Base-by-base conservation (phyloP, 371 early-diverging fungal genomes). In the Funneliformis caledonium region DNA sequence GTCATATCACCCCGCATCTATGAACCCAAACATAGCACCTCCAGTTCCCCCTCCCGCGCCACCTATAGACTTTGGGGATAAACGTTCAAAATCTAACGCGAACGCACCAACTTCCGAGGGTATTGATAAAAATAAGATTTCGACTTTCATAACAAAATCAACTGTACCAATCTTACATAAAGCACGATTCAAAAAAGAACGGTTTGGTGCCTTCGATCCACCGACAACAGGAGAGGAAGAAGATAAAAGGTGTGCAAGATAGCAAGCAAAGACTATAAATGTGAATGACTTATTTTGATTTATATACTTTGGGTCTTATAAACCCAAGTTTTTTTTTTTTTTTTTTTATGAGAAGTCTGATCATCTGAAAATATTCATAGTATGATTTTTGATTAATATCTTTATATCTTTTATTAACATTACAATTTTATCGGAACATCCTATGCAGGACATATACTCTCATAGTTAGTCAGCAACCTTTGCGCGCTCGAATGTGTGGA, bases 401-500 rank as follows among this genome's bases (percentile, higher is more conserved):
- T 14, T 11, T 19, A 11, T 14, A 42, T 37, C 16, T 45, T 56
- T 62, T 16, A 62, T 62, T 60, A 60, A 37, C 10, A 48, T 48
- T 26, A n/a, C 43, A 33, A 50, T n/a, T 33, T 73, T 31, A 50
- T 50, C 16, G 22, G 19, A 47, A 22, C 50, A 22, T 73, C 56
- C 19, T 47, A 48, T 78, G 33, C n/a, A 79, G 79, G 33, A 33
- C 56, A 33, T 79, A 79, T 19, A 33, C 26, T 12, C 50, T 79
- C 16, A 42, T 56, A 56, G 79, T 79, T 65, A 69, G 79, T 11
- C 95, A 95, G 82, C 93, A 94, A 70, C 95, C 96, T 10, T 82
- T 86, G n/a, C 87, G 94, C 26, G 95, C 94, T 10, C 91, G 96
- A 8, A 94, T 94, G 93, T 95, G 96, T 83, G 95, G 95, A 9